Evolutionary conservation across 108 stramenopile species (phyloP).

Genomic region (Asterionellopsis glacialis): DNA sequence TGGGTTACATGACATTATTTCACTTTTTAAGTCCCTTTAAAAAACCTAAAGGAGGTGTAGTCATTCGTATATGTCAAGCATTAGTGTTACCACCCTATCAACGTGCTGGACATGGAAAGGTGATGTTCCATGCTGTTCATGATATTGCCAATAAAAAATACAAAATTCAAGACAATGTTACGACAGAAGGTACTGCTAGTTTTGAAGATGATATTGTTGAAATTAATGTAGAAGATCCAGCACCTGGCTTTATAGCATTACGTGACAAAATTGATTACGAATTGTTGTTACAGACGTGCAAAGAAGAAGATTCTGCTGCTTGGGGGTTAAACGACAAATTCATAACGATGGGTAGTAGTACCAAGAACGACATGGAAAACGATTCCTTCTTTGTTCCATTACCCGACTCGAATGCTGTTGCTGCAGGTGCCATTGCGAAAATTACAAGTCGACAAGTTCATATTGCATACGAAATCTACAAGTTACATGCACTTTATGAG

Average conservation of each 20-base stretch:
- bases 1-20: constrained; percentile 70
- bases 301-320: constrained; percentile 1
- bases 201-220: constrained; percentile 32
- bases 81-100: constrained; percentile 74
- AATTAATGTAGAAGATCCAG: constrained; percentile 77
- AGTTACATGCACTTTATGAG: constrained; percentile 21
- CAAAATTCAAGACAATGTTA: not conserved
- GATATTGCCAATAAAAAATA: constrained; percentile 21
- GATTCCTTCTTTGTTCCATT: constrained; percentile 10
- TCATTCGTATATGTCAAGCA: constrained; percentile 70
- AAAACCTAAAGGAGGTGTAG: constrained; percentile 68
- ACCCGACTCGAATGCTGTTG: constrained; percentile 9
- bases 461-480: constrained; percentile 58
- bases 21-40: constrained; percentile 71
- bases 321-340: too few species aligned
- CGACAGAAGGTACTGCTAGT: not conserved
- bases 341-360: too few species aligned
- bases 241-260: constrained; percentile 58
- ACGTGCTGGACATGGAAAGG: constrained; percentile 73
- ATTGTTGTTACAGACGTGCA: not conserved
- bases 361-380: not conserved
- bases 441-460: constrained; percentile 60
- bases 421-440: constrained; percentile 30
- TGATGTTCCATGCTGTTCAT: constrained; percentile 46
- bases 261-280: constrained; percentile 59